Base-by-base conservation (phyloP, 768 basidiomycete species). In the Gymnopilus dilepis region DNA sequence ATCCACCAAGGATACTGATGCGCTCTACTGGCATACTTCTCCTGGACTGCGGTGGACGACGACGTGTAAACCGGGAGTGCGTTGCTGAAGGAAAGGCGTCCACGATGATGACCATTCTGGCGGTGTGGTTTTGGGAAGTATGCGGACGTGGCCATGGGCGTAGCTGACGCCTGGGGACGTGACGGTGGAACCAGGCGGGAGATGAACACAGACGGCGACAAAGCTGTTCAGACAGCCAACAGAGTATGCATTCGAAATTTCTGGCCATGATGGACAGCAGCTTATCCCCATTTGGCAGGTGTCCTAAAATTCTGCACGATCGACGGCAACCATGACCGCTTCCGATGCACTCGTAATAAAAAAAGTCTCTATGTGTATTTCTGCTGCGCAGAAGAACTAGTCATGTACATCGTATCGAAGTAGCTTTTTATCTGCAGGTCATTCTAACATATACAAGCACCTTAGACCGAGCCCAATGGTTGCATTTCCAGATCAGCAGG, bases 401-500 rank as follows among this genome's bases (percentile, higher is more conserved):
- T 26, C 28, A 50, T 50, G 28, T 50, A 50, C 43, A 50, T 50
- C 26, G 37, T n/a, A 26, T 24, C 52, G 22, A 40, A 26, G 52
- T n/a, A 38, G 24, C 17, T 37, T 26, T 28, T 34, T 5, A 8
- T 38, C 7, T 34, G 24, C 2, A 19, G 15, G 6, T 24, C 43
- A 33, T 34, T 53, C 50, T 37, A 54, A 52, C 56, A 34, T 37
- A 22, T 40, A 37, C 15, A 28, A 45, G 52, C 6, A 21, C 41
- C 55, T 67, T 52, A 72, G 48, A 65, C 65, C 24, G 77, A 71
- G 15, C 80, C 79, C 65, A 84, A 67, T 33, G 87, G 84, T 73
- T 92, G 89, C 76, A 88, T 67, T 74, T 90, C 87, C 55, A 95
- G 77, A 73, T 95, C 94, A 53, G 89, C 91, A 33, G 76, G 63